Evolutionary conservation across 2,329 filamentous ascomycete genomes (phyloP), one percentile per base, ranked within the genome.

Genomic region (Diaporthe citrichinensis): DNA sequence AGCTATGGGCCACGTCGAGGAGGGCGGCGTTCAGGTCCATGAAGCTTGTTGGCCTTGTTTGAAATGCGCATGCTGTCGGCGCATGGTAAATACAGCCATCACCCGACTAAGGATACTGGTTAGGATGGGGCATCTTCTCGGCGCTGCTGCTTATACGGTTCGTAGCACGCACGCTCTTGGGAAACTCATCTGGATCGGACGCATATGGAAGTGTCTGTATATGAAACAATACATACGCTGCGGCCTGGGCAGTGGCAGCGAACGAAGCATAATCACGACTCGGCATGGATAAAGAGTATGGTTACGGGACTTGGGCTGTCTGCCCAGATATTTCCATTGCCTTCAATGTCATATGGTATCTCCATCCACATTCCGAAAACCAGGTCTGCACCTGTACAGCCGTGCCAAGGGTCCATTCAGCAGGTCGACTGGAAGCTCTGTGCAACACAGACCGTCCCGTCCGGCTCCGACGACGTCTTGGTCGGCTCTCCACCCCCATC

Each of bases 1-100:
- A 58, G 4, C 20, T 78, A 14, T 81, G 80, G 80, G 39, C 71
- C 25, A 79, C 78, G 1, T 69, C 77, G 6, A 72, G 78, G 71
- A 62, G 74, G 28, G 75, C 75, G 44, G 76, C 78, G 0, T 80
- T 76, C 12, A 71, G 75, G 34, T 57, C 73, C 25, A 69, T 76
- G 75, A 72, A 75, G 9, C 36, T 59, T 36, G 46, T 61, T 7
- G 61, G 49, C 36, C 10, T 73, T 15, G 44, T 76, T 75, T 67
- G 31, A 68, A 23, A 49, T 14, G 23, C 1, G 14, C 46, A 51
- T 7, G 17, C 14, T 53, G 49, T 53, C 1, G 8, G 17, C 25
- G 3, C 1, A 36, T 0, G 46, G 23, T 2, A 23, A 20, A 39
- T 2, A 49, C 46, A 10, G 15, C 4, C 2, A 3, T 10, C 59